Percentiles rank a stretch among this genome's conserved stretches.
phyloP scores from a whole-genome alignment of 345 rosid genomes.

The Corymbia maculata region DNA sequence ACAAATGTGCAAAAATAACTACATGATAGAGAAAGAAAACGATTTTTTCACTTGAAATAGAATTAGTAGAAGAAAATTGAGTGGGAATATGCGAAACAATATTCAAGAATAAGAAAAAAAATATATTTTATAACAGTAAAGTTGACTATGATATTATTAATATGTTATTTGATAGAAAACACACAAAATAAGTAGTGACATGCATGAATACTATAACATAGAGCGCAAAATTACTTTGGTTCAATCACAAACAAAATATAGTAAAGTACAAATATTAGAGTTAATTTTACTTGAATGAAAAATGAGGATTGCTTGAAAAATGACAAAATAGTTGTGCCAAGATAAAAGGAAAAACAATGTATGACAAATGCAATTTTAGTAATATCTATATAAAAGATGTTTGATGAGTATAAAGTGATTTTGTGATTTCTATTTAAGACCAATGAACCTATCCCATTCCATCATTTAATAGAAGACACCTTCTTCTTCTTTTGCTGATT shows the following conservation, averaged over 20 bases:
- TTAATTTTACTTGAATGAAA: neutral
- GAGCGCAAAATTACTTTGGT: neutral
- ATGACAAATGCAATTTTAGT: neutral
- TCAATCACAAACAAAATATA: neutral
- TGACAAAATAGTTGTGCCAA: neutral
- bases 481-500: neutral
- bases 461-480: neutral
- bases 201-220: neutral
- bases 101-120: neutral
- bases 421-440: neutral
- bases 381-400: neutral
- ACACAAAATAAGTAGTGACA: neutral
- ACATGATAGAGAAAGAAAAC: too few relatives aligned
- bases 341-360: neutral
- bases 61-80: neutral
- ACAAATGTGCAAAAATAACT: too few relatives aligned
- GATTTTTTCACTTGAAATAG: neutral
- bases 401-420: neutral
- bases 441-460: neutral
- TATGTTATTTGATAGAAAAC: neutral
- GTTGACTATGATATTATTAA: neutral
- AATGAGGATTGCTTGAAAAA: neutral
- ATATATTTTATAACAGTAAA: neutral
- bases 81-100: neutral
- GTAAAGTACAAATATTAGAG: neutral